These are phyloP conservation scores for Malus hybrid DNA, from an alignment of 331 rosid genomes.

Conservation along the genomic window DNA sequence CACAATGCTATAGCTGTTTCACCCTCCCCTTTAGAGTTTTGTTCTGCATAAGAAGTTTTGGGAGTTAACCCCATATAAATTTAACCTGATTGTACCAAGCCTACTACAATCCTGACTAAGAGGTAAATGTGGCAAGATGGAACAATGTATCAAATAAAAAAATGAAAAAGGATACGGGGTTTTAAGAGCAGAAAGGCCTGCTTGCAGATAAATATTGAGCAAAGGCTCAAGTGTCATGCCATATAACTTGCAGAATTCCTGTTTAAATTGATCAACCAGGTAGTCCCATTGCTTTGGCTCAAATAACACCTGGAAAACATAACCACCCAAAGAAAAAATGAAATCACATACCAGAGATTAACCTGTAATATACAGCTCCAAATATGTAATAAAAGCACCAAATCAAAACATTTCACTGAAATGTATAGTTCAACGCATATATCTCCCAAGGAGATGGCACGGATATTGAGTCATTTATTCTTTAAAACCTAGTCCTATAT, in stretches of 20 bases:
- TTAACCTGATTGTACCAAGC: slow-evolving; percentile 10
- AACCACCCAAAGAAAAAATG: neutral
- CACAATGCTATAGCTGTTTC: neutral
- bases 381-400: neutral
- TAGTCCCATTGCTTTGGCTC: slow-evolving; percentile 91
- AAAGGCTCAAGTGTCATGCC: slow-evolving; percentile 96
- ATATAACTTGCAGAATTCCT: slow-evolving; percentile 94
- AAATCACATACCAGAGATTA: slow-evolving; percentile 10
- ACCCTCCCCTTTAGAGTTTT: slow-evolving; percentile 65
- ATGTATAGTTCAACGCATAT: neutral
- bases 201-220: slow-evolving; percentile 89
- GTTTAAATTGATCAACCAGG: slow-evolving; percentile 84
- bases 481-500: neutral
- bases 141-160: too few species aligned
- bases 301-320: slow-evolving; percentile 65
- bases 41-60: neutral
- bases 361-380: neutral
- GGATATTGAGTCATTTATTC: neutral
- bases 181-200: slow-evolving; percentile 88
- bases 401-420: neutral
- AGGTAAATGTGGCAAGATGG: too few species aligned
- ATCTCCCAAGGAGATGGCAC: neutral
- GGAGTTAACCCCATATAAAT: slow-evolving; percentile 47
- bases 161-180: slow-evolving; percentile 66
- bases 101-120: slow-evolving; percentile 7